Conservation (phyloP, 1,284 basidiomycete species). For the Neonothopanus nambi region DNA sequence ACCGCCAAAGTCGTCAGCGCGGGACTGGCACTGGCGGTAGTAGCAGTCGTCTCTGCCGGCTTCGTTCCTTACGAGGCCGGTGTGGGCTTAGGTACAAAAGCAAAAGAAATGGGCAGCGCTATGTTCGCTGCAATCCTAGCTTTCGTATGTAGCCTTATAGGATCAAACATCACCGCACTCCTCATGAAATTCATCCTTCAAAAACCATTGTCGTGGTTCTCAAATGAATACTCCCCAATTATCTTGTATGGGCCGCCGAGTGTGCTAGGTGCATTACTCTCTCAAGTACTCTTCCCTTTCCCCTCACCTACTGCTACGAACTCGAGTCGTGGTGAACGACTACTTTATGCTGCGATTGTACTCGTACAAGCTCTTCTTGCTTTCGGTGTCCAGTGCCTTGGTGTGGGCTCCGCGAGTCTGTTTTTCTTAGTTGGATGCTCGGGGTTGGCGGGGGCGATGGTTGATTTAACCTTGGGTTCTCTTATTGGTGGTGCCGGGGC, state of each 20-base stretch:
- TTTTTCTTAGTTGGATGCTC: constrained; percentile 52
- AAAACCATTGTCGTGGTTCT: constrained; percentile 80
- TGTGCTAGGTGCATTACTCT: constrained; percentile 57
- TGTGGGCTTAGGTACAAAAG: neutral
- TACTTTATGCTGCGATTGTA: constrained; percentile 62
- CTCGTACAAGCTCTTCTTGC: constrained; percentile 59
- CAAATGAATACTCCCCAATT: constrained; percentile 70
- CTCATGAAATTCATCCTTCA: constrained; percentile 68
- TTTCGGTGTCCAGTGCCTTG: constrained; percentile 54
- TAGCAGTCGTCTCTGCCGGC: constrained; percentile 38
- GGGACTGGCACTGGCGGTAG: constrained; percentile 46
- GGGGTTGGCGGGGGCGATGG: neutral
- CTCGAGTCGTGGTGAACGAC: constrained; percentile 54
- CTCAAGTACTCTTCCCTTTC: constrained; percentile 53
- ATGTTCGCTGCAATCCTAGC: constrained; percentile 46
- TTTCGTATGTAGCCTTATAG: constrained; percentile 57
- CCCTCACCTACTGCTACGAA: neutral
- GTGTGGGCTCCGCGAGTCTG: constrained; percentile 70
- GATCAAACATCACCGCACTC: constrained; percentile 74
- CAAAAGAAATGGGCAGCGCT: constrained; percentile 39
- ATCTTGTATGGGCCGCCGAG: constrained; percentile 80
- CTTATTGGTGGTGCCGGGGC: constrained; percentile 27
- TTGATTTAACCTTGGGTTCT: constrained; percentile 53
- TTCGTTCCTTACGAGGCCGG: neutral
- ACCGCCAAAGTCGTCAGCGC: constrained; percentile 75